Evolutionary conservation across 2,329 filamentous ascomycete genomes (phyloP), one percentile per base, ranked within the genome.

Genomic region (Beauveria sp.): DNA sequence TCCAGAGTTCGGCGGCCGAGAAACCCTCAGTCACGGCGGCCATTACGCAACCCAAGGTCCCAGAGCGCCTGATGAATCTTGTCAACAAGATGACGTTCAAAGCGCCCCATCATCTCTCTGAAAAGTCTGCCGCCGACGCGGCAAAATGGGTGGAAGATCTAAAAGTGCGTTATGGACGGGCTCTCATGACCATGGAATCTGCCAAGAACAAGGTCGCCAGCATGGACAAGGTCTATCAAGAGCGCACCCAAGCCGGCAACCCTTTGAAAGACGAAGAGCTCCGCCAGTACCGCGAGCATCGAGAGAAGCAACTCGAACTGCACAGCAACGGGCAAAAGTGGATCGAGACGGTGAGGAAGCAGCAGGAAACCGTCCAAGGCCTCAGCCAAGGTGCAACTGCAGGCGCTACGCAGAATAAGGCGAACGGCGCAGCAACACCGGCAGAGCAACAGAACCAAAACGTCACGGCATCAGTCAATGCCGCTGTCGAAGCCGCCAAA

Each of bases 131-230:
- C 3, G 71, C 74, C 0, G 75, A 80, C n/a, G 72, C 75, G 5
- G 73, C 74, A 2, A 80, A 80, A 63, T 84, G 79, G 79, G 67
- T 79, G 2, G 72, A 77, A 8, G 77, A 82, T 1, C 71, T 77
- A 37, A 81, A 77, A 65, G 70, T 74, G 0, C 76, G 75, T 59
- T 83, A 84, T 62, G 72, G 73, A 0, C 72, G 77, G 44, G 80
- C 79, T 0, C 68, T 85, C 6, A 70, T 78, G 64, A 74, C 76
- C 2, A 83, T 84, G 74, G 81, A 84, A 43, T 71, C 65, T 10
- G 72, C 74, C 3, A 76, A 77, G 12, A 67, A 64, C n/a, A 73
- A 75, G 52, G 67, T 82, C 4, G 69, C 69, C 2, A 69, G 70
- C 55, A 70, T 82, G 57, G 80, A 83, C 12, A 71, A 71, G 51